Base-by-base conservation (phyloP, 495 filamentous ascomycete genomes). In the Podospora didyma region DNA sequence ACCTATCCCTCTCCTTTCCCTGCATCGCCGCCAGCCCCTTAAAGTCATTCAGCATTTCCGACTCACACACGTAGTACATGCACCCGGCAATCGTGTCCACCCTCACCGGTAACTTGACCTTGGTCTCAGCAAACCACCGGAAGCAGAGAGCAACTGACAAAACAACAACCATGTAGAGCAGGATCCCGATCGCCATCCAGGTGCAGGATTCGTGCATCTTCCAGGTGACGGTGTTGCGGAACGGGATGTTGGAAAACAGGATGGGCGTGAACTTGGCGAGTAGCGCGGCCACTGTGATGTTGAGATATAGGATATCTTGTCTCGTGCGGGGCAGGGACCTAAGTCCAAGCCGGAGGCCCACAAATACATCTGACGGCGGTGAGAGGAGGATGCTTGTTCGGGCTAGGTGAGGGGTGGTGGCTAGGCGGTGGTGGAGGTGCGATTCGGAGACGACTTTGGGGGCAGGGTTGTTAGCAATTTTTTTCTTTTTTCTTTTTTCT, bases 231-330 rank as follows among this genome's bases (percentile, higher is more conserved):
- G 64, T 75, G 16, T 68, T 59, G 16, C 57, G 65, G 60, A 65
- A 75, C 1, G 70, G 75, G 9, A 78, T 64, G 37, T 71, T 72
- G 63, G 59, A 50, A 0, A 78, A 57, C 26, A 70, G 66, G 46
- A 76, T 68, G 16, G 72, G 68, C 3, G 70, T 62, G 26, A 68
- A 66, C 53, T 78, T 72, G 28, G 70, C 67, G 0, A 73, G 61
- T 45, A 77, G 62, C 1, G 71, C 63, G 9, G 71, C 59, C n/a
- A 67, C n/a, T 5, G 72, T 62, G 17, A 73, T 61, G 31, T 19
- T 26, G 16, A 21, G 10, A 0, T n/a, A 26, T 2, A 58, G 19
- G 21, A 49, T 11, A 16, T 58, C 50, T 4, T 44, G 9, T 9
- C 19, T 34, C 7, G 53, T 35, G 14, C 44, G 28, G 0, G n/a